Evolutionary conservation across 2,329 filamentous ascomycete genomes (phyloP), one percentile per base, ranked within the genome.

Genomic region (Penicillium psychrosexuale): DNA sequence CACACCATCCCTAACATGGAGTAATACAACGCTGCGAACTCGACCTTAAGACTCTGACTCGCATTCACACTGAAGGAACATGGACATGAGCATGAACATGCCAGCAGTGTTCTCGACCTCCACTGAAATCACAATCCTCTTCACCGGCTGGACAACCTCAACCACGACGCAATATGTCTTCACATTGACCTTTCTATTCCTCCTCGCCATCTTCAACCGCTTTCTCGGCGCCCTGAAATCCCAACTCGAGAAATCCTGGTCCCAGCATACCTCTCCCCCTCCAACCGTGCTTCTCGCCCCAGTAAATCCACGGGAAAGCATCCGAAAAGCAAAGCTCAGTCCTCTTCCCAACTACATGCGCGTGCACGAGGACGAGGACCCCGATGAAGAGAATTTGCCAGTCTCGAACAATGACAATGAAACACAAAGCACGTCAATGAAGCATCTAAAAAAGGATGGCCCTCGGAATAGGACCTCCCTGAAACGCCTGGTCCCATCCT

Each of bases 121-220:
- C 2, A 55, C 42, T 3, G 12, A 34, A 47, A 47, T 55, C 17
- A 55, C 53, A 15, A 17, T 55, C 24, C 42, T 55, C 22, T 55
- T 55, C 30, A 46, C 42, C 11, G 40, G 47, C 12, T 55, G 53
- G 53, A 55, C 40, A 39, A 55, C 53, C 8, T 36, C 53, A 30
- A 46, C 53, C 8, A 30, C 15, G 3, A 52, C 53, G 1, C 30
- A 52, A 30, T 55, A 52, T 22, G 8, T 37, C 31, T 42, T 52
- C 3, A 47, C 53, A 0, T 19, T 55, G 11, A 11, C 28, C 6
- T 46, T 51, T 33, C n/a, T 55, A 5, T 52, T 55, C 30, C 3
- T 55, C 19, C 53, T 55, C 34, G 40, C 53, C 31, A 52, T 55
- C 11, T 39, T 55, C 28, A 52, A 52, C 30, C 53, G 53, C 5